These are phyloP conservation scores for Prunus mume DNA, from an alignment of 306 rosid species.

Conservation along the genomic window DNA sequence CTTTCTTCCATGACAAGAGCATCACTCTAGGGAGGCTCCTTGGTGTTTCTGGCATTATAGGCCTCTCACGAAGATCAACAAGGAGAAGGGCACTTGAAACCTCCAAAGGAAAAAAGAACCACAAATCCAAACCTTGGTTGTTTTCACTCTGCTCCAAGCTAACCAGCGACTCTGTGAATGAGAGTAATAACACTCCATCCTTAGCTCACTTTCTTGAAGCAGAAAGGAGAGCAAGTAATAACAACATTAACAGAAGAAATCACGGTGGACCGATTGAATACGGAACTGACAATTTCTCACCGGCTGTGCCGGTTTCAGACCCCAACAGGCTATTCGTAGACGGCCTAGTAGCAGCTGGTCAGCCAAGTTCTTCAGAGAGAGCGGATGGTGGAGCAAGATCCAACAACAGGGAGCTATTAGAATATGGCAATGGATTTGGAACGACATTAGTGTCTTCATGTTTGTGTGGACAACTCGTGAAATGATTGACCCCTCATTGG, in stretches of 20 bases:
- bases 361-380: conserved; percentile 17
- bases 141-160: conserved; percentile 64
- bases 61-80: conserved; percentile 53
- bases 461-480: conserved; percentile 34
- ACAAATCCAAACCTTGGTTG: conserved; percentile 52
- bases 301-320: neutral
- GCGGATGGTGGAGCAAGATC: conserved; percentile 26
- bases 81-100: conserved; percentile 41
- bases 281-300: conserved; percentile 31
- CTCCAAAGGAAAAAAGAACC: conserved; percentile 37
- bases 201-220: conserved; percentile 72
- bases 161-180: conserved; percentile 51
- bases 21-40: conserved; percentile 64
- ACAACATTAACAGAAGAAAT: conserved; percentile 30
- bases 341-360: conserved; percentile 33
- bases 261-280: conserved; percentile 16
- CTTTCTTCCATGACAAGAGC: conserved; percentile 59
- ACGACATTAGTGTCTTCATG: conserved; percentile 33
- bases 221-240: conserved; percentile 45
- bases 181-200: conserved; percentile 42
- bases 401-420: conserved; percentile 25
- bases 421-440: conserved; percentile 33
- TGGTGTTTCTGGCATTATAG: conserved; percentile 50
- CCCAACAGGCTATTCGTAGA: conserved; percentile 29
- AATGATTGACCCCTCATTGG: conserved; percentile 7